A percentile compares a stretch with the other conserved stretches of the same genome.
Evolutionary conservation across 2,329 filamentous ascomycete species (phyloP).

Genomic region (Fusarium sp.): DNA sequence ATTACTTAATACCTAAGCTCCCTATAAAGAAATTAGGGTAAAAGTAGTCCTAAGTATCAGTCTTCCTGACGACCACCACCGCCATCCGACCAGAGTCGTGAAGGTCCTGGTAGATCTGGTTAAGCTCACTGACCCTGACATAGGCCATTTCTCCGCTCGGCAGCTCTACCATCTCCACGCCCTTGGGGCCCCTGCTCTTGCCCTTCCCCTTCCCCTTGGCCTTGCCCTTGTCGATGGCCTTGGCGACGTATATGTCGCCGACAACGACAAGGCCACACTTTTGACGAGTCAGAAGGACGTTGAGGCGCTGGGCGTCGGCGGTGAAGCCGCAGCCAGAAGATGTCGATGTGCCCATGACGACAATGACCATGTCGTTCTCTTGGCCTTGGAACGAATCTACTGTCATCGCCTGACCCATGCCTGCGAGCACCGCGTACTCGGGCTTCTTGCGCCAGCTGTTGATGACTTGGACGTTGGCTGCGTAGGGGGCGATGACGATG

Average conservation of each 20-base stretch:
- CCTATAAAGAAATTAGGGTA: no score
- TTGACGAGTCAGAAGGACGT: conserved; percentile 39
- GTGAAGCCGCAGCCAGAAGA: conserved; percentile 35
- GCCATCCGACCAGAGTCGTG: neutral
- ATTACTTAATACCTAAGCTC: no score
- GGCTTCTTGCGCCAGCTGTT: conserved; percentile 13
- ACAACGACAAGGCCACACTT: conserved; percentile 36
- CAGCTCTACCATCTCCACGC: neutral
- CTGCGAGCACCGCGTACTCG: conserved; percentile 18
- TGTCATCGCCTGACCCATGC: conserved; percentile 25
- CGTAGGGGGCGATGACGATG: conserved; percentile 34
- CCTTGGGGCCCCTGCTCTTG: neutral
- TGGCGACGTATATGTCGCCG: conserved; percentile 41
- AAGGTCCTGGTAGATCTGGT: neutral
- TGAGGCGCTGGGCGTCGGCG: conserved; percentile 28
- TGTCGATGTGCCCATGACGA: conserved; percentile 39
- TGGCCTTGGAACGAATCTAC: conserved; percentile 46
- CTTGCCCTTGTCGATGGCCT: neutral
- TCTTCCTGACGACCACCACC: neutral
- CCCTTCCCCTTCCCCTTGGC: conserved; percentile 5
- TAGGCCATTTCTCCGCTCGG: neutral
- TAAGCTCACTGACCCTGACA: neutral
- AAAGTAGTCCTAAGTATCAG: neutral
- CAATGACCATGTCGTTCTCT: conserved; percentile 41
- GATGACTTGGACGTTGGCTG: conserved; percentile 34